Conservation (phyloP, 202 grass and related monocot species). For the Zizania palustris region DNA sequence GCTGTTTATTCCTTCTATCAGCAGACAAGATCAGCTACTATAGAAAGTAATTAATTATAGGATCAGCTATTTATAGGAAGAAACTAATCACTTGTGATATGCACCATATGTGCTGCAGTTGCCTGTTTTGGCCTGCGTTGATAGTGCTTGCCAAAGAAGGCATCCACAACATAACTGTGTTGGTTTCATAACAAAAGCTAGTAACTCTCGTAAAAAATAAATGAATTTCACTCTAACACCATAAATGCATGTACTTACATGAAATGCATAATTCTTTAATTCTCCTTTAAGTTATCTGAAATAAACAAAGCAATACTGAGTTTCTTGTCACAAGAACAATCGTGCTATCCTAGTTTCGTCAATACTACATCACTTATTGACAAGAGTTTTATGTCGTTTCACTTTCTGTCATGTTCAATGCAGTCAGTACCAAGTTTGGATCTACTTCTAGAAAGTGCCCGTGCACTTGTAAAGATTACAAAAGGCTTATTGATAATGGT, state of each 20-base stretch:
- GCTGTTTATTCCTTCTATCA: no score
- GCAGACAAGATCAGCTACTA: no score
- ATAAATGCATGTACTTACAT: not conserved
- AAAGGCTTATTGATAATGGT: conserved; percentile 50
- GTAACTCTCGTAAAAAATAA: not conserved
- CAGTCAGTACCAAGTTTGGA: conserved; percentile 55
- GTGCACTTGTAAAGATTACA: conserved; percentile 70
- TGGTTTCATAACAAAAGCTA: no score
- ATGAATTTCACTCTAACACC: not conserved
- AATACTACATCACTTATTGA: not conserved
- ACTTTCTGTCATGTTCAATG: conserved; percentile 33
- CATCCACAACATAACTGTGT: no score
- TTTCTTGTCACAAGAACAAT: not conserved
- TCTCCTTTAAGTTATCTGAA: not conserved
- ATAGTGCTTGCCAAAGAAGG: no score
- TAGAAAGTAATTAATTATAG: no score
- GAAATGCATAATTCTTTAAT: not conserved
- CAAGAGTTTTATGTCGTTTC: conserved; percentile 1
- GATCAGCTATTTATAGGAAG: no score
- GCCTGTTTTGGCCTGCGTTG: no score
- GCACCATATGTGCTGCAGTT: no score
- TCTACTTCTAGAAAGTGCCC: conserved; percentile 56
- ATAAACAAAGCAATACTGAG: not conserved
- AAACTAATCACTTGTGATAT: no score
- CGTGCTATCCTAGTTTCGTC: not conserved